Conservation (phyloP, 2,329 filamentous ascomycete species). For the Sarocladiaceae sp. region DNA sequence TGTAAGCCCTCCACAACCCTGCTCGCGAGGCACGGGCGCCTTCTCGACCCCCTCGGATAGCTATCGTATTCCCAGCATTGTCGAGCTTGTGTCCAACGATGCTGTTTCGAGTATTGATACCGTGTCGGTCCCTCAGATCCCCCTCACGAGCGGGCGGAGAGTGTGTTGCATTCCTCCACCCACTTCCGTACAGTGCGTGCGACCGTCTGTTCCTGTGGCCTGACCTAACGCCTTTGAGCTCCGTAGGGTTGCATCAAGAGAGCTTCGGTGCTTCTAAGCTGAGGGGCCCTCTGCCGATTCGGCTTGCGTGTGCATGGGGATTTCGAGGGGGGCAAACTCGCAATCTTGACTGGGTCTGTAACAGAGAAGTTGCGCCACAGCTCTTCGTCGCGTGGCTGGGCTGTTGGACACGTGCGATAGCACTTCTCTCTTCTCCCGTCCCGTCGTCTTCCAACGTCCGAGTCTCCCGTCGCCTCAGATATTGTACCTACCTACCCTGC, state of each 20-base stretch:
- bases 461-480: too few relatives aligned
- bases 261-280: not conserved
- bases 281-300: too few relatives aligned
- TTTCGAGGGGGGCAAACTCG: too few relatives aligned
- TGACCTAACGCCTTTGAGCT: not conserved
- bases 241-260: not conserved
- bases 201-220: not conserved
- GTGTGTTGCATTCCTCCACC: conserved; percentile 3
- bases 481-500: too few relatives aligned
- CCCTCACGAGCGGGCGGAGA: not conserved
- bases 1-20: too few relatives aligned
- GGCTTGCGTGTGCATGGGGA: too few relatives aligned
- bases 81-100: not conserved
- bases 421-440: too few relatives aligned
- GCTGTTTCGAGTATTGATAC: not conserved
- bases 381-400: conserved; percentile 7
- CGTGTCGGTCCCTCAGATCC: conserved; percentile 1
- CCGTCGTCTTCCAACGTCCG: too few relatives aligned
- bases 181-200: not conserved
- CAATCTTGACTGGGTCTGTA: too few relatives aligned
- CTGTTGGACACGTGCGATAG: not conserved
- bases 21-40: too few relatives aligned
- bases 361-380: too few relatives aligned
- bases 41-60: too few relatives aligned
- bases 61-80: not conserved